Evolutionary conservation across 306 rosid species (phyloP), one percentile per base, ranked within the genome.

Genomic region (Vigna hirtella): DNA sequence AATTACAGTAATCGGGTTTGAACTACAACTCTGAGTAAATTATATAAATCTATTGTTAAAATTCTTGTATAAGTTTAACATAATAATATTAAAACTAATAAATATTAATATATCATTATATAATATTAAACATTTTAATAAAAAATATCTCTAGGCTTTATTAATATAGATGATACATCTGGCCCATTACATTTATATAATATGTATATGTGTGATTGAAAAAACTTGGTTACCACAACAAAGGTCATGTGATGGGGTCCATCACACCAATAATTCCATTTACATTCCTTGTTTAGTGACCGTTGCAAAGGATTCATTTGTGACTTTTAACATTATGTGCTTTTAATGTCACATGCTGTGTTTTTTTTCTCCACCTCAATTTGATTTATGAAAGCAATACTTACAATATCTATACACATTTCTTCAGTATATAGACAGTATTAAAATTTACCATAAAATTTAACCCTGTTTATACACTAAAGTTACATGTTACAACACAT

Each of bases 301-400:
- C 83, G 79, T 80, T 72, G 83, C 73, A 62, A n/a, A 62, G 66
- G 71, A 38, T 59, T 70, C 57, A 30, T 71, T 15, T 47, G 48
- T 48, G 32, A 22, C 36, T 62, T 38, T 56, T 78, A 10, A 47
- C 72, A 3, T 14, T 64, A 49, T 38, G 61, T 70, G 77, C 56
- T 72, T 63, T 72, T 17, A 40, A 5, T 63, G 59, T 40, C 77
- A 50, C 78, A 62, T 61, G 57, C 28, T 40, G 49, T 69, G 67
- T 45, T 8, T 13, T 1, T 30, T 22, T 45, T 11, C 38, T 16
- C 9, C 32, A 22, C 6, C 6, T 78, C 52, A 47, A 52, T 34
- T 57, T 56, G n/a, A 38, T 76, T 34, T 28, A 16, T 36, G 14
- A 3, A 53, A 26, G 4, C 10, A 76, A 52, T 34, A 22, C 52